A percentile compares a stretch with the other conserved stretches of the same genome.
Evolutionary conservation across 2,329 filamentous ascomycete genomes (phyloP).

Genomic region (Bisporella sp.): DNA sequence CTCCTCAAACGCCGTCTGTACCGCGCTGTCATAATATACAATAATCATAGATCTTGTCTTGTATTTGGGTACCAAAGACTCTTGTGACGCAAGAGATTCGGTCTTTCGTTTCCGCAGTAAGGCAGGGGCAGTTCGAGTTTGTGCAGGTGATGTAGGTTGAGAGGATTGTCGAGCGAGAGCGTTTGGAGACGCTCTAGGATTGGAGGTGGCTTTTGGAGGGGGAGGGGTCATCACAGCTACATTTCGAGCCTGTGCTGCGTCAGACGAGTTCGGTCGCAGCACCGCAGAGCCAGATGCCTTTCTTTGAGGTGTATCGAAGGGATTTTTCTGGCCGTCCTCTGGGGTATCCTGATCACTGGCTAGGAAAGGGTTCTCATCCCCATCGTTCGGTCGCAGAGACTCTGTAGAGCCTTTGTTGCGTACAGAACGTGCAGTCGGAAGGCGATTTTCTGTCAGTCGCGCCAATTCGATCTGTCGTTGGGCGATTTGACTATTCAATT

Average conservation of each 20-base stretch:
- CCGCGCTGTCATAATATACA: constrained; percentile 86
- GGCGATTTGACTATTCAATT: constrained; percentile 54
- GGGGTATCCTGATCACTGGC: constrained; percentile 11
- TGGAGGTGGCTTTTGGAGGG: constrained; percentile 7
- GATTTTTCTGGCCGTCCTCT: constrained; percentile 5
- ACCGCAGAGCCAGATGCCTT: constrained; percentile 6
- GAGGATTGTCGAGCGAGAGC: constrained; percentile 16
- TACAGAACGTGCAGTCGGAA: constrained; percentile 25
- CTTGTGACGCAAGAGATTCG: constrained; percentile 24
- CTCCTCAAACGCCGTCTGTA: constrained; percentile 76
- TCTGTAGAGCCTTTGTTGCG: constrained; percentile 29
- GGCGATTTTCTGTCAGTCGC: constrained; percentile 32
- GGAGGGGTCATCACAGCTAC: constrained; percentile 6
- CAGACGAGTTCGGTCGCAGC: constrained; percentile 11
- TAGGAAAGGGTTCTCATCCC: constrained; percentile 7
- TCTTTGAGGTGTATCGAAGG: constrained; percentile 12
- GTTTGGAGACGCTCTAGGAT: constrained; percentile 5
- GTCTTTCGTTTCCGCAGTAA: constrained; percentile 26
- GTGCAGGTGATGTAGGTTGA: constrained; percentile 13
- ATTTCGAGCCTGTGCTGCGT: constrained; percentile 1
- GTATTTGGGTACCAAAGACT: constrained; percentile 35
- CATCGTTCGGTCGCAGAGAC: constrained; percentile 26
- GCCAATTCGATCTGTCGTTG: constrained; percentile 55
- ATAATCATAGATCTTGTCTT: constrained; percentile 71
- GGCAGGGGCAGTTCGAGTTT: constrained; percentile 9